Evolutionary conservation across 805 yeast species (phyloP).

Genomic region (Suhomyces vadensis): DNA sequence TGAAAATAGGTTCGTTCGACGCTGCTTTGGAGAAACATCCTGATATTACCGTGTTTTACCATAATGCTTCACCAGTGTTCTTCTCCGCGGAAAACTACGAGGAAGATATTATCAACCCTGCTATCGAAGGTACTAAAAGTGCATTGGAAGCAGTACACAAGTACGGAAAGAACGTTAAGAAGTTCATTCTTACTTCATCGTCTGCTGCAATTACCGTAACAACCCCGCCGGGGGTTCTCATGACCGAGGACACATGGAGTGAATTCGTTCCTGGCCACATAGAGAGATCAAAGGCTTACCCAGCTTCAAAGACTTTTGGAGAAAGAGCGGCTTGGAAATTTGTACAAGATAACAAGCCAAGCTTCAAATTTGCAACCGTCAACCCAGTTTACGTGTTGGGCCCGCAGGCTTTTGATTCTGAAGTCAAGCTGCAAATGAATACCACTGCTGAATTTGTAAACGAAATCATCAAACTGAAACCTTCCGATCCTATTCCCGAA

Average conservation of each 20-base stretch:
- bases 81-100: conserved; percentile 18
- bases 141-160: conserved; percentile 17
- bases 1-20: conserved; percentile 28
- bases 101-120: conserved; percentile 26
- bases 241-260: conserved; percentile 53
- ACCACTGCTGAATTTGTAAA: conserved; percentile 43
- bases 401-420: conserved; percentile 47
- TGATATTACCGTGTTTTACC: conserved; percentile 28
- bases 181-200: conserved; percentile 21
- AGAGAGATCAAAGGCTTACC: conserved; percentile 52
- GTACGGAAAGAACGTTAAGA: conserved; percentile 17
- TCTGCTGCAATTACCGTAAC: conserved; percentile 15
- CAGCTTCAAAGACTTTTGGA: conserved; percentile 20
- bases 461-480: conserved; percentile 31
- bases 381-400: conserved; percentile 62
- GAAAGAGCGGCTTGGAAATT: conserved; percentile 26
- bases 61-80: conserved; percentile 36
- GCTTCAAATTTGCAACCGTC: conserved; percentile 47
- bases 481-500: conserved; percentile 18
- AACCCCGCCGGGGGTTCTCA: conserved; percentile 13
- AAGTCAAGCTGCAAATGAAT: conserved; percentile 35
- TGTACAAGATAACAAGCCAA: conserved; percentile 18
- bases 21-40: conserved; percentile 26
- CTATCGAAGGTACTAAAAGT: conserved; percentile 29
- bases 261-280: too few species aligned